These are phyloP conservation scores for Glycine tomentella DNA, from an alignment of 306 rosid genomes.

Conservation along the genomic window DNA sequence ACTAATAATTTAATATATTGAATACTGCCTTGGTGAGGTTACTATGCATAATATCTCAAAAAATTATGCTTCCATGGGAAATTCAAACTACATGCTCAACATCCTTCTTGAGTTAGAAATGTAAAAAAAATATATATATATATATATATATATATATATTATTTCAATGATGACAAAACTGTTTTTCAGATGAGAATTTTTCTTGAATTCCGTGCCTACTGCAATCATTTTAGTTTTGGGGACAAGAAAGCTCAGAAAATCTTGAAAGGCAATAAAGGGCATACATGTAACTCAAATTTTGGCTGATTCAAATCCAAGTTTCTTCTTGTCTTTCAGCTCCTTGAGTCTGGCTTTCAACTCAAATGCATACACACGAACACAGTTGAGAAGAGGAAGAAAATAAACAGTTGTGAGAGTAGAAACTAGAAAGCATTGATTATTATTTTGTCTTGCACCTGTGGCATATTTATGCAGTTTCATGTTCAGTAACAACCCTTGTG, in stretches of 20 bases:
- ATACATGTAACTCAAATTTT: conserved; percentile 21
- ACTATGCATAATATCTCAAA: too few relatives aligned
- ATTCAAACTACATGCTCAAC: not conserved
- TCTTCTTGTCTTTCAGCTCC: conserved; percentile 8
- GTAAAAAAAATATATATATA: not conserved
- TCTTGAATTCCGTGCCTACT: conserved; percentile 27
- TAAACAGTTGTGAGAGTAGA: too few relatives aligned
- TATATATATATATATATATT: too few relatives aligned
- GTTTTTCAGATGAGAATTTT: conserved; percentile 31
- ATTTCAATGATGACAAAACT: not conserved
- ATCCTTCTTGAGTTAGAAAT: not conserved
- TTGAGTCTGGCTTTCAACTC: conserved; percentile 16
- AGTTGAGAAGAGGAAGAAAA: not conserved
- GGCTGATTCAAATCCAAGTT: conserved; percentile 14
- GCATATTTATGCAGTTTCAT: conserved; percentile 52
- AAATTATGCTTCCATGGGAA: not conserved
- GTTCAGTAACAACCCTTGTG: conserved; percentile 42
- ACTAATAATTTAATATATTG: not conserved
- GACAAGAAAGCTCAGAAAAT: conserved; percentile 16
- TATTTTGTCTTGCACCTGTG: conserved; percentile 34
- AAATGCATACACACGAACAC: not conserved
- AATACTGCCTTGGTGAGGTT: too few relatives aligned
- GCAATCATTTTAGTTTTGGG: conserved; percentile 24
- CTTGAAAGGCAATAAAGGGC: conserved; percentile 24
- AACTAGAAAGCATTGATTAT: not conserved